These are phyloP conservation scores for Colletotrichum sp. DNA, from an alignment of 2,329 filamentous ascomycete species.

Conservation along the genomic window DNA sequence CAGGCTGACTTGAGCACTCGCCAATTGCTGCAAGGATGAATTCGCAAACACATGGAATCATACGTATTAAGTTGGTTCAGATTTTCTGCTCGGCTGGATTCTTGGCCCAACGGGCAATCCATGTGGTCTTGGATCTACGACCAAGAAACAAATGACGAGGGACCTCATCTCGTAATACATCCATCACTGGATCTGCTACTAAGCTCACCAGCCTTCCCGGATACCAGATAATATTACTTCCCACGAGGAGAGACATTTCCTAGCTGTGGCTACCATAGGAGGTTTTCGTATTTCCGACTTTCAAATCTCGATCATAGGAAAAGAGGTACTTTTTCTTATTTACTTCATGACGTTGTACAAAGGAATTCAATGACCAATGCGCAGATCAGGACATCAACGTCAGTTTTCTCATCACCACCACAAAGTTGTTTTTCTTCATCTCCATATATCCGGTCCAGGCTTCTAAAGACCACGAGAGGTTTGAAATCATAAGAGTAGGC, in stretches of 20 bases:
- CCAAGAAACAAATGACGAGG: fast-evolving
- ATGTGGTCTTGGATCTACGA: neutral
- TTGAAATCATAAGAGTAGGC: neutral
- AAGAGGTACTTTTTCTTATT: neutral
- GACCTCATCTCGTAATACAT: neutral
- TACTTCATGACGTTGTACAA: fast-evolving
- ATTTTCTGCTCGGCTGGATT: neutral
- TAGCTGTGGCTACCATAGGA: fast-evolving
- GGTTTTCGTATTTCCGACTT: fast-evolving
- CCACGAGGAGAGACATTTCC: neutral
- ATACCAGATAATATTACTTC: neutral
- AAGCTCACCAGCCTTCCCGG: neutral
- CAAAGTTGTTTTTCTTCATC: neutral
- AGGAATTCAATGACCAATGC: fast-evolving
- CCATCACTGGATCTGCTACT: fast-evolving
- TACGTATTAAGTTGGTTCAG: neutral
- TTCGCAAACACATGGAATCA: neutral
- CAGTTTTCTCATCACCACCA: neutral
- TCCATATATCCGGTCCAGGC: fast-evolving
- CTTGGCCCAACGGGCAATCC: fast-evolving
- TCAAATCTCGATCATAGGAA: neutral
- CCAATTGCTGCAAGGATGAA: neutral
- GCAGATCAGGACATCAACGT: neutral
- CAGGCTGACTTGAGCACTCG: neutral
- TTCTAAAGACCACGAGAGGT: fast-evolving